Percentiles rank a stretch among this genome's conserved stretches.
phyloP scores from a whole-genome alignment of 371 early-diverging fungal species.

The Neoconidiobolus thromboides region DNA sequence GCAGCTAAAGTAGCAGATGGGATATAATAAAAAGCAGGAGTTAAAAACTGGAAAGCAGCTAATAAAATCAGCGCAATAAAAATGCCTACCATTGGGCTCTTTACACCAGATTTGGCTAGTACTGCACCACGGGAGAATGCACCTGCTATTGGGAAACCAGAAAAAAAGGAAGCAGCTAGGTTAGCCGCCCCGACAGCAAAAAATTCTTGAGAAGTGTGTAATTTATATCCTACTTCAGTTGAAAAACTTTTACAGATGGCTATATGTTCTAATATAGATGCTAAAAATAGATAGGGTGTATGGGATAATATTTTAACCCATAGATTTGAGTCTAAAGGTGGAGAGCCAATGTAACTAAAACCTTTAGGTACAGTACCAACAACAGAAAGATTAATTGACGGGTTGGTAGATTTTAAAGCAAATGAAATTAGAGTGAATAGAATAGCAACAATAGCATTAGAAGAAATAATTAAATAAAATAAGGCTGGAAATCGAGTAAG shows the following conservation, averaged over 20 bases:
- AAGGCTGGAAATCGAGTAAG: background rate
- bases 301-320: constrained; percentile 23
- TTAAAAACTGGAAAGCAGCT: constrained; percentile 48
- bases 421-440: constrained; percentile 52
- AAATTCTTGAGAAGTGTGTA: constrained; percentile 36
- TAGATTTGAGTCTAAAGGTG: constrained; percentile 20
- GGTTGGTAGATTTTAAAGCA: constrained; percentile 24
- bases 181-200: constrained; percentile 71
- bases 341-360: constrained; percentile 34
- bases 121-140: constrained; percentile 72
- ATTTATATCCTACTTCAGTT: background rate
- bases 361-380: constrained; percentile 34
- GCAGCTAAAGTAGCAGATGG: constrained; percentile 55
- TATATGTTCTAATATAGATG: constrained; percentile 66
- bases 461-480: background rate
- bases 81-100: constrained; percentile 56
- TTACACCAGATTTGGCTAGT: constrained; percentile 51
- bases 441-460: constrained; percentile 30
- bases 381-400: background rate
- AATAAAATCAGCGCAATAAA: constrained; percentile 50
- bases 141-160: constrained; percentile 63
- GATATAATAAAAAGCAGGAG: constrained; percentile 64
- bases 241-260: constrained; percentile 52
- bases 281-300: constrained; percentile 39
- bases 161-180: constrained; percentile 56